Percentiles rank a stretch among this genome's conserved stretches.
Conservation (phyloP, 2,329 filamentous ascomycete species). For the Zasmidium angulare region DNA sequence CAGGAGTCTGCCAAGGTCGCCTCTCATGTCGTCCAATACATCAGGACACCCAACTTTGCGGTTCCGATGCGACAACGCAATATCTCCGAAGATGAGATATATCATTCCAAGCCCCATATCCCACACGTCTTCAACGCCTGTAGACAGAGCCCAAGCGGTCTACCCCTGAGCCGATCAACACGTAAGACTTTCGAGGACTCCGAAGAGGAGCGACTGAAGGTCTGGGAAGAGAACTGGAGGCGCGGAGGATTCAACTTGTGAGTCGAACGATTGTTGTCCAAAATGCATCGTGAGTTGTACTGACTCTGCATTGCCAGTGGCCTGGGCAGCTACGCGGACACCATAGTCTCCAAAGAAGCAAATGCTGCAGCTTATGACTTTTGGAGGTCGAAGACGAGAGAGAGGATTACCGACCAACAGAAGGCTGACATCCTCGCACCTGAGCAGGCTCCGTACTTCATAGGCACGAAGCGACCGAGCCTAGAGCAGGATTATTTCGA, state of each 20-base stretch:
- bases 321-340: conserved; percentile 10
- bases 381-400: conserved; percentile 46
- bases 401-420: conserved; percentile 43
- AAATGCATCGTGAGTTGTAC: neutral
- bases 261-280: neutral
- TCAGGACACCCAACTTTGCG: conserved; percentile 65
- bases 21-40: conserved; percentile 56
- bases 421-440: conserved; percentile 48
- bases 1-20: conserved; percentile 32
- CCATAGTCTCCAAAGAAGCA: conserved; percentile 7
- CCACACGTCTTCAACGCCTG: conserved; percentile 14
- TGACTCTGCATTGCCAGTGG: conserved; percentile 1
- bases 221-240: conserved; percentile 43
- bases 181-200: conserved; percentile 50
- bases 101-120: conserved; percentile 8
- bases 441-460: conserved; percentile 42
- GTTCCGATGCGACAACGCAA: conserved; percentile 58
- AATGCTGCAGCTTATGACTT: conserved; percentile 37
- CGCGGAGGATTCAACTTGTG: conserved; percentile 39
- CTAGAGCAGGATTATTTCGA: conserved; percentile 50
- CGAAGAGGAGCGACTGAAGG: conserved; percentile 28
- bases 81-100: conserved; percentile 47
- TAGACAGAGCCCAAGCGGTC: conserved; percentile 9
- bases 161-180: conserved; percentile 58
- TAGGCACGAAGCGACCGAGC: conserved; percentile 46